Base-by-base conservation (phyloP, 768 basidiomycete genomes). In the Favolaschia claudopus region DNA sequence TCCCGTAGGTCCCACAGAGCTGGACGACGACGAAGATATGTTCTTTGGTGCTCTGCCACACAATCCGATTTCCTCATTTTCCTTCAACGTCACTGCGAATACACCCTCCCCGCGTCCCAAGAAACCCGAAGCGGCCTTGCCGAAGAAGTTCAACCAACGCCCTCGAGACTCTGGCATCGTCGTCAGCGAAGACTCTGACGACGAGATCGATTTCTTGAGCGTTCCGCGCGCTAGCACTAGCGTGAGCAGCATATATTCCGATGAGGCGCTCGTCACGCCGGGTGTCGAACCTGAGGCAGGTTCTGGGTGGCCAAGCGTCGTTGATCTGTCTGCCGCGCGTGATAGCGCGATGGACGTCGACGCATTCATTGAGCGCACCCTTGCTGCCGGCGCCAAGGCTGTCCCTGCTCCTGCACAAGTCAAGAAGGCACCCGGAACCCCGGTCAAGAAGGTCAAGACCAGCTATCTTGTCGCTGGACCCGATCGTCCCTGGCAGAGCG, bases 401-500 rank as follows among this genome's bases (percentile, higher is more conserved):
- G 73, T 78, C 28, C 69, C 66, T 5, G 76, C 78, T 64, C 74
- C 75, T 24, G 69, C 71, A 48, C 58, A 67, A 19, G 59, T 70
- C 17, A 92, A 91, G 79, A 87, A 80, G 54, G 84, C 85, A 7
- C 92, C 92, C 1, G 91, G 89, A 0, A 93, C 92, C 14, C 92
- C 92, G 1, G 89, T 92, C n/a, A 93, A 93, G 80, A 86, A 81
- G 68, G 71, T 79, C 55, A 88, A 88, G 73, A 86, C 84, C 20
- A 80, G 82, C 36, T 79, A 84, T 67, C 74, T 88, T n/a, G n/a
- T n/a, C 32, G 77, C 79, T 27, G 79, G 79, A n/a, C n/a, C n/a
- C 58, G 82, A 85, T 46, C 79, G 91, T 10, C 89, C 88, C 5
- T 93, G 91, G 91, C 91, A 92, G 71, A 92, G 91, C 67, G 91